Conservation (phyloP, 148 eudicot genomes). For the Rhododendron mucronatum region DNA sequence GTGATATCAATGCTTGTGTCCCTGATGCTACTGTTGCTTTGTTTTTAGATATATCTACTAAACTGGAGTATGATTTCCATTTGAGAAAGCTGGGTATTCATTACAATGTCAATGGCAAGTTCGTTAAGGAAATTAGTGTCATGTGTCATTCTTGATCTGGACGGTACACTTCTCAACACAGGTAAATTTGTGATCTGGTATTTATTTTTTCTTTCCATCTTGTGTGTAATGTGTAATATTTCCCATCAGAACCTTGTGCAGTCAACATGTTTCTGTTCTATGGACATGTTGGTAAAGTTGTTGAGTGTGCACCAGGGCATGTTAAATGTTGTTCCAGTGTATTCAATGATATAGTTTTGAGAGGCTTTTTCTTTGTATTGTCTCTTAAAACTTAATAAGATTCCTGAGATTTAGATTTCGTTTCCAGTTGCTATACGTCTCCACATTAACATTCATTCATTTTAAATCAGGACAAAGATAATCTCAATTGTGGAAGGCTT, state of each 20-base stretch:
- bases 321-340: neutral
- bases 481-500: neutral
- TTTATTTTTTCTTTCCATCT: neutral
- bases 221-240: neutral
- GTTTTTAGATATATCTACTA: neutral
- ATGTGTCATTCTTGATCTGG: constrained; percentile 72
- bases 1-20: neutral
- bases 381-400: neutral
- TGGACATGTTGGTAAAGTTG: neutral
- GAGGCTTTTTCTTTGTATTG: neutral
- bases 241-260: neutral
- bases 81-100: constrained; percentile 1
- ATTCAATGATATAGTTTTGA: neutral
- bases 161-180: constrained; percentile 70
- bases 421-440: neutral
- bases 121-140: constrained; percentile 48
- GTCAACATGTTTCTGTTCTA: neutral
- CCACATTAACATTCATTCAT: neutral
- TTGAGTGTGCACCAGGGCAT: neutral
- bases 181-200: constrained; percentile 24
- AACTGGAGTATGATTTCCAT: neutral
- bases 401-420: neutral
- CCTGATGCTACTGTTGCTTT: neutral
- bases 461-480: neutral
- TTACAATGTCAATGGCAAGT: constrained; percentile 35